Conservation (phyloP, 805 yeast genomes). For the Teunomyces funiuensis region DNA sequence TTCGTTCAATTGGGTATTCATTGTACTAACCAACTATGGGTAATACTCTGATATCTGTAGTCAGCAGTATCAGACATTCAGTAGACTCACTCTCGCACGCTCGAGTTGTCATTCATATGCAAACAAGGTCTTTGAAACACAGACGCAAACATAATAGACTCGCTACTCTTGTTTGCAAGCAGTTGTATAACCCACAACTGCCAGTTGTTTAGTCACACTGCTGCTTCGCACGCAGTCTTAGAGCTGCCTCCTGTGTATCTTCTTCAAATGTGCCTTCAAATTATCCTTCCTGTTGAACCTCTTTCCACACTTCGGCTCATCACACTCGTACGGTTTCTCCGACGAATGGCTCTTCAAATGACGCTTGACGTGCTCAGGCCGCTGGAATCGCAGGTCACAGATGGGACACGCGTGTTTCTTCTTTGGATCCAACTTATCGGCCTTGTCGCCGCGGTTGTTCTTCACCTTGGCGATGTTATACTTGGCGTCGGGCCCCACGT, state of each 20-base stretch:
- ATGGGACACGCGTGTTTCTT: conserved; percentile 65
- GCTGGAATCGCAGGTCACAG: conserved; percentile 60
- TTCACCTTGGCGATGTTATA: conserved; percentile 13
- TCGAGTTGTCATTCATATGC: too few species aligned
- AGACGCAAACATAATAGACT: too few species aligned
- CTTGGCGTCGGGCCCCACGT: background rate
- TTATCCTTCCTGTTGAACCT: conserved; percentile 61
- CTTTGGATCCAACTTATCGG: conserved; percentile 43
- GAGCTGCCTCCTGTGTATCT: conserved; percentile 46
- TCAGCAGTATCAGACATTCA: too few species aligned
- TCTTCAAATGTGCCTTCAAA: conserved; percentile 60
- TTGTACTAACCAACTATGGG: too few species aligned
- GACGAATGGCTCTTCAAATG: conserved; percentile 58
- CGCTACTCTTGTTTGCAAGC: too few species aligned
- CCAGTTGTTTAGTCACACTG: background rate
- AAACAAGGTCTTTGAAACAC: too few species aligned
- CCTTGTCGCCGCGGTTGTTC: conserved; percentile 21
- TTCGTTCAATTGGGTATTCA: too few species aligned
- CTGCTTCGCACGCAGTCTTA: too few species aligned
- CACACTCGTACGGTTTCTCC: conserved; percentile 58
- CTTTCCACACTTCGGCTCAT: conserved; percentile 51
- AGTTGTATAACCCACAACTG: too few species aligned
- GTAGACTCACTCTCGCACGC: too few species aligned
- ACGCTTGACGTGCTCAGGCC: conserved; percentile 72
- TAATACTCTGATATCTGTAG: too few species aligned